These are phyloP conservation scores for Chenopodium formosanum DNA, from an alignment of 148 eudicot genomes.

Conservation along the genomic window DNA sequence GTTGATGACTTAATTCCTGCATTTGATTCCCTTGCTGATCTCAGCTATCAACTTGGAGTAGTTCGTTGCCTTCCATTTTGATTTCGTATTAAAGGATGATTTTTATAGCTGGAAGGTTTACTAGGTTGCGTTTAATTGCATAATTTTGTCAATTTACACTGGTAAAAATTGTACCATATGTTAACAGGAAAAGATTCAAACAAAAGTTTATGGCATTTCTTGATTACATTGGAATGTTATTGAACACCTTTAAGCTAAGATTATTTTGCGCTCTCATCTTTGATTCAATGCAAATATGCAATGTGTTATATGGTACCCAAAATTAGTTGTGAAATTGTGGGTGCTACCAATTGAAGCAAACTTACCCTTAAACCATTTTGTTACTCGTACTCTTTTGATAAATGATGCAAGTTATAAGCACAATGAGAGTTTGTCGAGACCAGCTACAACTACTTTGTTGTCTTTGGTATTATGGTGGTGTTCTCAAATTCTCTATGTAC, in stretches of 20 bases:
- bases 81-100: background rate
- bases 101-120: background rate
- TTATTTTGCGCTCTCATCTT: background rate
- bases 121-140: background rate
- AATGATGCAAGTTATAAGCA: too few species aligned
- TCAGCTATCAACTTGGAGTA: constrained; percentile 9
- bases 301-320: background rate
- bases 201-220: background rate
- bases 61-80: background rate
- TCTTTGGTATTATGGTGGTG: too few species aligned
- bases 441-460: too few species aligned
- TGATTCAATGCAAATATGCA: background rate
- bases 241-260: background rate
- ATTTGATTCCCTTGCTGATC: constrained; percentile 20
- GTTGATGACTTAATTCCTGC: constrained; percentile 20
- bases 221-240: background rate
- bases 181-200: background rate
- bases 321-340: background rate
- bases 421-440: too few species aligned
- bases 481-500: too few species aligned
- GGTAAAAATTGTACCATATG: background rate
- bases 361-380: background rate
- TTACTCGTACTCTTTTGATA: too few species aligned
- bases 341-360: background rate
- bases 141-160: background rate